phyloP scores from a whole-genome alignment of 2,329 filamentous ascomycete species.

The Cordyceps cicadae region DNA sequence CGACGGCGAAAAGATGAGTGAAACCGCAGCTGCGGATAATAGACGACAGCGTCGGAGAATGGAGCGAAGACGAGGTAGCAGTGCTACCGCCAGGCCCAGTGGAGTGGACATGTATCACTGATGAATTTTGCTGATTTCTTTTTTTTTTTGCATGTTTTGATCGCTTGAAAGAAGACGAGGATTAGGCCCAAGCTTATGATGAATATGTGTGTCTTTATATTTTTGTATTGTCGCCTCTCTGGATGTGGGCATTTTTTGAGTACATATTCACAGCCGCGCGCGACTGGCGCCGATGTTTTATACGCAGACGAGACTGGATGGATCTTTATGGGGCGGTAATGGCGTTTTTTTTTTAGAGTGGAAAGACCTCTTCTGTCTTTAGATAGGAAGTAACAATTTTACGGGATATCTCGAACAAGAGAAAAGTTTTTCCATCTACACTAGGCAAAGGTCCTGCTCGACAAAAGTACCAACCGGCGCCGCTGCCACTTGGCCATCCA shows the following conservation, averaged over 20 bases:
- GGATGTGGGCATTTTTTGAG: not conserved
- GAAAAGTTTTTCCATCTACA: not conserved
- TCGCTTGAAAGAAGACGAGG: not conserved
- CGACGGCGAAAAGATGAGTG: constrained; percentile 27
- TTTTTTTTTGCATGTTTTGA: not conserved
- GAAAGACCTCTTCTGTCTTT: not conserved
- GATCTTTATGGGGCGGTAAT: not conserved
- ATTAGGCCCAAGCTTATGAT: constrained; percentile 10
- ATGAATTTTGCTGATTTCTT: not conserved
- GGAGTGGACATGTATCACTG: constrained; percentile 32
- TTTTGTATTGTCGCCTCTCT: constrained; percentile 3
- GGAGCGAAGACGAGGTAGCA: constrained; percentile 41
- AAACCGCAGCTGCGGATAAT: constrained; percentile 37
- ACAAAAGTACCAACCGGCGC: not conserved
- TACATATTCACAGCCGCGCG: not conserved
- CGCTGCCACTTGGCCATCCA: not conserved
- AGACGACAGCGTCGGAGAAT: constrained; percentile 44
- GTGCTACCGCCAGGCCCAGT: constrained; percentile 20
- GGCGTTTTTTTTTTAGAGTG: constrained; percentile 7
- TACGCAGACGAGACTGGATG: not conserved
- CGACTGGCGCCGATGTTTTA: not conserved
- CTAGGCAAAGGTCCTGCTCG: constrained; percentile 1
- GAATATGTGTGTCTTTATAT: constrained; percentile 18
- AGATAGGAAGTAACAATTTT: not conserved
- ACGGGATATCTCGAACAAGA: not conserved